A percentile compares a stretch with the other conserved stretches of the same genome.
These are phyloP conservation scores for Incumbomyces delicatus DNA, from an alignment of 2,329 filamentous ascomycete species.

Conservation along the genomic window DNA sequence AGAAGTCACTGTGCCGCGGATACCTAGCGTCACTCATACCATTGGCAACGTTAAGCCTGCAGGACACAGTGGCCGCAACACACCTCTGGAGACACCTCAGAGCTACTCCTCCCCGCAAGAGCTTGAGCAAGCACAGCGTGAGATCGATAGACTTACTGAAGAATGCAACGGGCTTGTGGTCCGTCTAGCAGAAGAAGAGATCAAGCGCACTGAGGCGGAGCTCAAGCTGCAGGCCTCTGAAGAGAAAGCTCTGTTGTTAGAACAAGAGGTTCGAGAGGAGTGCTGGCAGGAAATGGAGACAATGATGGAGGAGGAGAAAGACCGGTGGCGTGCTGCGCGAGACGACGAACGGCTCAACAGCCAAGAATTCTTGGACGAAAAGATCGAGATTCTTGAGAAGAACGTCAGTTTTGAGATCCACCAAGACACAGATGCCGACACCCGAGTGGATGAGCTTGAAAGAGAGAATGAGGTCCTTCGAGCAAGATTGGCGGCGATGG, in stretches of 20 bases:
- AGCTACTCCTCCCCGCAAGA: conserved; percentile 50
- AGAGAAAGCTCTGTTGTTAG: conserved; percentile 59
- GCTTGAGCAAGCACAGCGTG: conserved; percentile 69
- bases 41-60: conserved; percentile 35
- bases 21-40: conserved; percentile 70
- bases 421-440: conserved; percentile 46
- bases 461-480: conserved; percentile 62
- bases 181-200: conserved; percentile 60
- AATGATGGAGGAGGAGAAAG: conserved; percentile 62
- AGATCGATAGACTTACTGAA: conserved; percentile 68
- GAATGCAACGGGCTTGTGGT: conserved; percentile 67
- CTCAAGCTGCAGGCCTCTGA: conserved; percentile 58
- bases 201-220: conserved; percentile 62
- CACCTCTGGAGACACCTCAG: conserved; percentile 35
- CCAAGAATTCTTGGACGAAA: conserved; percentile 79
- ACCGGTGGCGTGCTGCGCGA: conserved; percentile 69
- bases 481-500: conserved; percentile 54
- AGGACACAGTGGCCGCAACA: conserved; percentile 33
- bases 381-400: conserved; percentile 61
- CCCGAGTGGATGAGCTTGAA: conserved; percentile 51
- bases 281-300: conserved; percentile 79
- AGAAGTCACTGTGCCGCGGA: conserved; percentile 82
- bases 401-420: conserved; percentile 32
- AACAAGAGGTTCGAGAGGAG: conserved; percentile 79
- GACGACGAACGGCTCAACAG: conserved; percentile 55